Conservation (phyloP, 768 basidiomycete species). For the Rhodocollybia butyracea region DNA sequence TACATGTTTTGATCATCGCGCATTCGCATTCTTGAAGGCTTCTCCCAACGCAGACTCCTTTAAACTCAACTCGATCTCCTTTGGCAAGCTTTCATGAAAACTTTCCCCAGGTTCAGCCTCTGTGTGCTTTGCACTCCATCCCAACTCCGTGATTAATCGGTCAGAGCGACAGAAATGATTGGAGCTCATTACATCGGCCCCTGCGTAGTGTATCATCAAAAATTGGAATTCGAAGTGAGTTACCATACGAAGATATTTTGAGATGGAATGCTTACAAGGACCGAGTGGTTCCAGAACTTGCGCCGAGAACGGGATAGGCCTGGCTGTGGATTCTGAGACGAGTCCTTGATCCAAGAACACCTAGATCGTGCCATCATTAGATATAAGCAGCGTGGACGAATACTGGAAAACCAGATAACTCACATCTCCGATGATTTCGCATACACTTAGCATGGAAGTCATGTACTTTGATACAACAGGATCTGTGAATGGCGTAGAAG, state of each 20-base stretch:
- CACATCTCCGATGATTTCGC: constrained; percentile 1
- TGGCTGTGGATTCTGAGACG: not conserved
- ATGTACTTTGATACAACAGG: constrained; percentile 4
- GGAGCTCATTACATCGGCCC: not conserved
- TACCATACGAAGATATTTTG: not conserved
- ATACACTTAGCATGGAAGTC: not conserved
- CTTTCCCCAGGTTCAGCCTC: too few species aligned
- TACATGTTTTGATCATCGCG: too few species aligned
- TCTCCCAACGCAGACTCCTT: too few species aligned
- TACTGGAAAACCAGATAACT: too few species aligned
- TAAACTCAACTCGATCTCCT: constrained; percentile 2
- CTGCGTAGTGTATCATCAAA: too few species aligned
- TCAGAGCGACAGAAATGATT: not conserved
- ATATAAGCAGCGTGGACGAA: not conserved
- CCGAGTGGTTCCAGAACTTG: not conserved
- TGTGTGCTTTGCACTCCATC: constrained; percentile 1
- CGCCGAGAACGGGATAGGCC: not conserved
- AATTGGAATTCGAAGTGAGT: not conserved
- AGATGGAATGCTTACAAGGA: not conserved
- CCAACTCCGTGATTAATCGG: not conserved
- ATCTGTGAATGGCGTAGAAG: not conserved
- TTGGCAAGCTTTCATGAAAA: constrained; percentile 1
- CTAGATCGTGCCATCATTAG: not conserved
- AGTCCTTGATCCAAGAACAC: not conserved
- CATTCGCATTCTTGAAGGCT: too few species aligned